These are phyloP conservation scores for Apiospora aurea DNA, from an alignment of 2,329 filamentous ascomycete species.

Conservation along the genomic window DNA sequence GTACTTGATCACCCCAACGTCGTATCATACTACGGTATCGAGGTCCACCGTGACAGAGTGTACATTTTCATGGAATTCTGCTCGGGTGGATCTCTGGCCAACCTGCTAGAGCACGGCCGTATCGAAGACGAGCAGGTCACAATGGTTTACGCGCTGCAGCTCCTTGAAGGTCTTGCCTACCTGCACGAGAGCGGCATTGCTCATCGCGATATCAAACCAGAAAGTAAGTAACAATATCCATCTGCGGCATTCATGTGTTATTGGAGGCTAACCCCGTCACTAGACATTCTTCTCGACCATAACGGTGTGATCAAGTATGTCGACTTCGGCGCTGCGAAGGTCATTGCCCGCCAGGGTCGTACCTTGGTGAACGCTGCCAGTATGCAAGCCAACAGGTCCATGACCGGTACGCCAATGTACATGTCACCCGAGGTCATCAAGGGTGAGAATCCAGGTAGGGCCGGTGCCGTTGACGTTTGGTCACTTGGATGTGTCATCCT, in stretches of 20 bases:
- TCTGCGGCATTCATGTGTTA: neutral
- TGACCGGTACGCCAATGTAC: constrained; percentile 99
- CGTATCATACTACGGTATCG: constrained; percentile 96
- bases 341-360: constrained; percentile 92
- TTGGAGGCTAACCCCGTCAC: constrained; percentile 35
- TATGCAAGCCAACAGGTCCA: constrained; percentile 79
- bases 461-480: constrained; percentile 93
- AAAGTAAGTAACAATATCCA: constrained; percentile 70
- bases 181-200: constrained; percentile 91
- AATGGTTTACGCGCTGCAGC: constrained; percentile 93
- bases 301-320: constrained; percentile 99
- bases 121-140: constrained; percentile 98
- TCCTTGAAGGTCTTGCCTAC: constrained; percentile 92
- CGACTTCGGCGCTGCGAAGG: constrained; percentile 96
- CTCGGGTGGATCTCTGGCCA: constrained; percentile 90
- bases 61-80: constrained; percentile 99
- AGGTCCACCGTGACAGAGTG: constrained; percentile 98
- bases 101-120: constrained; percentile 89
- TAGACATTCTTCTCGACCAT: constrained; percentile 94
- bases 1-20: constrained; percentile 97
- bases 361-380: constrained; percentile 76
- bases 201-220: constrained; percentile 97
- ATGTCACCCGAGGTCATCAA: constrained; percentile 99
- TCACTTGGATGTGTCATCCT: constrained; percentile 95
- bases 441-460: constrained; percentile 79